These are phyloP conservation scores for Dryadomyces quercivorus DNA, from an alignment of 2,329 filamentous ascomycete genomes.

Conservation along the genomic window DNA sequence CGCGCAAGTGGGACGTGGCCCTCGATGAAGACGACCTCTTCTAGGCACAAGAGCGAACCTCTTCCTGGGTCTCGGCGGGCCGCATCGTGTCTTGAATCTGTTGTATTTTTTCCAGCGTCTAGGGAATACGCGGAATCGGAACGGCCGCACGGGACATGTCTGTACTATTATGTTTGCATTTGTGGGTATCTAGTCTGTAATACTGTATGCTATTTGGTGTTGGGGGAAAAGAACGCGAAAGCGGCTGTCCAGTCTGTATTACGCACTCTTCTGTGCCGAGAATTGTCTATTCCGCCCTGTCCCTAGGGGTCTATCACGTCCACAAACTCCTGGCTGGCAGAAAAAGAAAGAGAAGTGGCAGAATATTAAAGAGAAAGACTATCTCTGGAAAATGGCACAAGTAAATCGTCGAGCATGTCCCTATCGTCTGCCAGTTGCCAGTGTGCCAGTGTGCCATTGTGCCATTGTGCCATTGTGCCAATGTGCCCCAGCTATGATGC, in stretches of 20 bases:
- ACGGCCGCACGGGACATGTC: background rate
- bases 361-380: background rate
- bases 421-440: background rate
- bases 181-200: no score
- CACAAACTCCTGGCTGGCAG: background rate
- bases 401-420: background rate
- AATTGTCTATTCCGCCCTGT: background rate
- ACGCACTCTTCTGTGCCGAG: no score
- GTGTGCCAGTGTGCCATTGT: background rate
- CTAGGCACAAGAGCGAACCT: constrained; percentile 8
- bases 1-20: constrained; percentile 33
- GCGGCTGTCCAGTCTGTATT: no score
- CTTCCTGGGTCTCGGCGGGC: no score
- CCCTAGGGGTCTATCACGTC: no score
- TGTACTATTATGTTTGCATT: no score
- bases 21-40: constrained; percentile 27
- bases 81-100: background rate
- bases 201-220: background rate
- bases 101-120: background rate
- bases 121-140: no score
- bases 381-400: background rate
- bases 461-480: no score
- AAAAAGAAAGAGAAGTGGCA: background rate
- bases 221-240: no score
- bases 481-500: background rate